These are phyloP conservation scores for Dactylellina drechsleri DNA, from an alignment of 2,329 filamentous ascomycete species.

Conservation along the genomic window DNA sequence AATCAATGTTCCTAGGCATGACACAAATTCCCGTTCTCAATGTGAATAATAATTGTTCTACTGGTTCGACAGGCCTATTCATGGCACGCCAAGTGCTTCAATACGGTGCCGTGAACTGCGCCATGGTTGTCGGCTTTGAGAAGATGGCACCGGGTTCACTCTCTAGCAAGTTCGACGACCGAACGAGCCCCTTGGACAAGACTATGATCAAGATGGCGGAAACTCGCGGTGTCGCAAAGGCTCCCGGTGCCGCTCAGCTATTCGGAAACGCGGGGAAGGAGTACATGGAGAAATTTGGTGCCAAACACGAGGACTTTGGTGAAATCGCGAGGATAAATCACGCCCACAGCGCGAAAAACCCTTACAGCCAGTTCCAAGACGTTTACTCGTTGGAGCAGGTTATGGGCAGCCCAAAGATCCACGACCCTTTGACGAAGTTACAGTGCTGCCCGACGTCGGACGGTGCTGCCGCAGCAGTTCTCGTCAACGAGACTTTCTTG, in stretches of 20 bases:
- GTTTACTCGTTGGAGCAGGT: slow-evolving; percentile 90
- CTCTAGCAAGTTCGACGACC: slow-evolving; percentile 84
- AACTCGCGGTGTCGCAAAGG: slow-evolving; percentile 82
- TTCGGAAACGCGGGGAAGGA: slow-evolving; percentile 94
- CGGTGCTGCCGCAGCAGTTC: slow-evolving; percentile 84
- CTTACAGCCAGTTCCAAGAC: slow-evolving; percentile 96
- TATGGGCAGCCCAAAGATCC: slow-evolving; percentile 78
- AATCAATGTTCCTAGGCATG: slow-evolving; percentile 66
- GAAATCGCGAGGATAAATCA: slow-evolving; percentile 96
- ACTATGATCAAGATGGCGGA: slow-evolving; percentile 80
- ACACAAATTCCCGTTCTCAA: slow-evolving; percentile 96
- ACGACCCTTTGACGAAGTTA: slow-evolving; percentile 91
- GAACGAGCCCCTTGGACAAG: slow-evolving; percentile 80
- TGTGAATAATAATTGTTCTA: slow-evolving; percentile 98
- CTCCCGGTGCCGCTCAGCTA: slow-evolving; percentile 87
- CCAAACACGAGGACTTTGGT: slow-evolving; percentile 84
- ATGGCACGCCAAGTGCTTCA: slow-evolving; percentile 83
- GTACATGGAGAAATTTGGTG: slow-evolving; percentile 96
- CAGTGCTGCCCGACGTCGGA: slow-evolving; percentile 98
- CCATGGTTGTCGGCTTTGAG: slow-evolving; percentile 93
- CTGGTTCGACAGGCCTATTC: slow-evolving; percentile 87
- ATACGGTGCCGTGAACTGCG: slow-evolving; percentile 83
- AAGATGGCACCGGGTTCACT: slow-evolving; percentile 97
- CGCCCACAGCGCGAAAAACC: slow-evolving; percentile 88
- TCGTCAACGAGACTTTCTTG: slow-evolving; percentile 89